Conservation (phyloP, 2,329 filamentous ascomycete species). For the Calonectria hongkongensis region DNA sequence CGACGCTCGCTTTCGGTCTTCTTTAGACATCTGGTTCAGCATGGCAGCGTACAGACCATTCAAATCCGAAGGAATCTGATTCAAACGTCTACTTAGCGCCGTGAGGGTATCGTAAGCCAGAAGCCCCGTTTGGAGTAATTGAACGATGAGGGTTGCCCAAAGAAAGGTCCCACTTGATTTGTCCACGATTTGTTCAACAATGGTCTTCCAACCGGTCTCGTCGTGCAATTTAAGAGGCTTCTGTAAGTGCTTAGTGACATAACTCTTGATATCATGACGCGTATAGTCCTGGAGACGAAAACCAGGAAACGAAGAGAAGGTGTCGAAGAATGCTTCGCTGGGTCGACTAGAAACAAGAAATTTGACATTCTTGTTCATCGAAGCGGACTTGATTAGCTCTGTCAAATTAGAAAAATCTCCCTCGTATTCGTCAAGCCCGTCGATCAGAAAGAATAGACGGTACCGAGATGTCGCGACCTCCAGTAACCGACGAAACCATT, state of each 20-base stretch:
- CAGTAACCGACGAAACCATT: constrained; percentile 12
- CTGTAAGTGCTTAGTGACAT: not conserved
- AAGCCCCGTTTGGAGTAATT: not conserved
- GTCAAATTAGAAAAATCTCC: constrained; percentile 7
- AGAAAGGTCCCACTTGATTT: not conserved
- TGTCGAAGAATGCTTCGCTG: not conserved
- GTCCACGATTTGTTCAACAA: constrained; percentile 5
- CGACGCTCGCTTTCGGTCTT: not conserved
- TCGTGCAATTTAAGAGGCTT: not conserved
- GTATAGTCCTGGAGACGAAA: constrained; percentile 3
- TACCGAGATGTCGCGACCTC: constrained; percentile 1
- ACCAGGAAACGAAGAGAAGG: not conserved
- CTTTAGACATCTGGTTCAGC: not conserved
- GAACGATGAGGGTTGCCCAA: not conserved
- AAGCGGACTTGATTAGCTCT: constrained; percentile 8
- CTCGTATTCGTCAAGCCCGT: constrained; percentile 15
- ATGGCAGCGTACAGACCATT: constrained; percentile 5
- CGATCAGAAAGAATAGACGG: constrained; percentile 8
- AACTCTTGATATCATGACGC: not conserved
- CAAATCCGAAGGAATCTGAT: not conserved
- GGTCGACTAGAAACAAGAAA: constrained; percentile 12
- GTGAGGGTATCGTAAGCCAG: not conserved
- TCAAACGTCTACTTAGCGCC: not conserved
- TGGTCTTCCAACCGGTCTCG: not conserved
- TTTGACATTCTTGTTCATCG: constrained; percentile 3